Percentiles rank a stretch among this genome's conserved stretches.
Conservation (phyloP, 305 asterid genomes). For the Euphrasia arctica region DNA sequence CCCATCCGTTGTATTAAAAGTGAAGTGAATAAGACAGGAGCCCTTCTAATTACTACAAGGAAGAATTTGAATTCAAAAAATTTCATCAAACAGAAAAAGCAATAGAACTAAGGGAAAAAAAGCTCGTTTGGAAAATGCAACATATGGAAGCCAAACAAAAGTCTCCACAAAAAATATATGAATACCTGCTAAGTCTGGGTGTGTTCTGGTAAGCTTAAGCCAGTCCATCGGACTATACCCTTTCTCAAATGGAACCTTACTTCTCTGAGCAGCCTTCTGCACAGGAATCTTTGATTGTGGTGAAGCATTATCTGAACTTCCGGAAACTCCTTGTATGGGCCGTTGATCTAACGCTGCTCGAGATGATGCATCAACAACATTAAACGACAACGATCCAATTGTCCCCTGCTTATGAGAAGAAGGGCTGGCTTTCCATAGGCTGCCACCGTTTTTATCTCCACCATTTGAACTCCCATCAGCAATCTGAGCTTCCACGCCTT, state of each 20-base stretch:
- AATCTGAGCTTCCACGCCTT: slow-evolving; percentile 35
- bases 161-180: neutral
- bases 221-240: slow-evolving; percentile 85
- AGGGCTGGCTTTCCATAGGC: slow-evolving; percentile 35
- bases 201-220: slow-evolving; percentile 75
- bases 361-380: slow-evolving; percentile 55
- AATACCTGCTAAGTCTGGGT: slow-evolving; percentile 81
- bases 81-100: too few species aligned
- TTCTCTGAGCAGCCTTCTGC: slow-evolving; percentile 46
- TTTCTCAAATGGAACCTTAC: slow-evolving; percentile 77
- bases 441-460: slow-evolving; percentile 14
- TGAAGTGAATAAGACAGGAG: too few species aligned
- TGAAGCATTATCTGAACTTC: slow-evolving; percentile 35
- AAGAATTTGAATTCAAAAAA: too few species aligned
- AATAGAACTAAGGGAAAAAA: too few species aligned
- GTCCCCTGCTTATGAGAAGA: slow-evolving; percentile 37
- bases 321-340: slow-evolving; percentile 35
- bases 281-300: slow-evolving; percentile 34
- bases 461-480: slow-evolving; percentile 36
- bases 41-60: too few species aligned
- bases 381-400: slow-evolving; percentile 63
- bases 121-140: slow-evolving; percentile 8
- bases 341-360: slow-evolving; percentile 27
- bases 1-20: too few species aligned
- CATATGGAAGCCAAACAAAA: slow-evolving; percentile 1